These are phyloP conservation scores for Candida corydali DNA, from an alignment of 805 yeast species.

Conservation along the genomic window DNA sequence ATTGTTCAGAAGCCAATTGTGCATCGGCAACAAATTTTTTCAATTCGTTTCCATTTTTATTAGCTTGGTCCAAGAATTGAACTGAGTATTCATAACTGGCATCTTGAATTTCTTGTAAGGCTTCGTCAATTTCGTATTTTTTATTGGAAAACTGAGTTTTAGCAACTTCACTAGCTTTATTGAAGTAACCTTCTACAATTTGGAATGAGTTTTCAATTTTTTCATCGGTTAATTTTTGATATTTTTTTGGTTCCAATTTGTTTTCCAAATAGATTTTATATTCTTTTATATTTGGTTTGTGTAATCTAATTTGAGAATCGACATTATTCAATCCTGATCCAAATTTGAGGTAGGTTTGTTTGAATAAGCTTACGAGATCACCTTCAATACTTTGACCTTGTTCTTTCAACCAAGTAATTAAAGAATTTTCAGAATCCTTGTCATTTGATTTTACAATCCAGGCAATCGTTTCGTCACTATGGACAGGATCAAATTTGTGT, in stretches of 20 bases:
- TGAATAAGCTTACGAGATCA: conserved; percentile 16
- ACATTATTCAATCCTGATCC: conserved; percentile 8
- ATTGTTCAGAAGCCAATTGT: conserved; percentile 12
- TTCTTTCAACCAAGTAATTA: conserved; percentile 37
- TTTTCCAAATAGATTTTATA: conserved; percentile 17
- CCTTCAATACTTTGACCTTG: conserved; percentile 21
- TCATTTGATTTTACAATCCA: conserved; percentile 23
- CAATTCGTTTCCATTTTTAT: conserved; percentile 8
- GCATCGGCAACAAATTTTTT: conserved; percentile 11
- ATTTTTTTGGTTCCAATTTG: conserved; percentile 2
- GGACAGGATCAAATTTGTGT: conserved; percentile 33
- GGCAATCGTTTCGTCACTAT: conserved; percentile 19
- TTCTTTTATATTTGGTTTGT: conserved; percentile 15
- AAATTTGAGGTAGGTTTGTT: conserved; percentile 5
- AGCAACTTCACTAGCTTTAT: conserved; percentile 15
- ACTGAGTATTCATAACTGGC: conserved; percentile 17
- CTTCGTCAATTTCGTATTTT: conserved; percentile 13
- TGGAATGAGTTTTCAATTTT: conserved; percentile 13
- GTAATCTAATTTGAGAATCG: conserved; percentile 17
- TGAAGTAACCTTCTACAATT: conserved; percentile 17
- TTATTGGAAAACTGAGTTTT: conserved; percentile 9
- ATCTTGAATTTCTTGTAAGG: conserved; percentile 14
- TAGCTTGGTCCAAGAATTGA: conserved; percentile 9
- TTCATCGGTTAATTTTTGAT: conserved; percentile 11
- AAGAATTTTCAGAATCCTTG: conserved; percentile 34